Conservation (phyloP, 257 asterid species). For the Solanum peruvianum region DNA sequence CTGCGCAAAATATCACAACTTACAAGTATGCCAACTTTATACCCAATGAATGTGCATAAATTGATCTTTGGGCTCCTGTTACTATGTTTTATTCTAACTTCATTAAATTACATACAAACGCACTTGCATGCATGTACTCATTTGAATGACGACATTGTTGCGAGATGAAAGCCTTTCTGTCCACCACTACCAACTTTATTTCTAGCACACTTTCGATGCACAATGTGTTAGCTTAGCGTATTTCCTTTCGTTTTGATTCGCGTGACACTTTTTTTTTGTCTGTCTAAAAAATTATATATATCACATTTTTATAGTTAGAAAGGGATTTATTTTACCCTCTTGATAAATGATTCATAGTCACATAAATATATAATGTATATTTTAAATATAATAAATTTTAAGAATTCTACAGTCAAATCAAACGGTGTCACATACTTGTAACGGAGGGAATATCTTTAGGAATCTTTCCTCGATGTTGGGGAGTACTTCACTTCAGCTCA, state of each 20-base stretch:
- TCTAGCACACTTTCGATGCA: not conserved
- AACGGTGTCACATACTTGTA: not conserved
- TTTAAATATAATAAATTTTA: too few relatives aligned
- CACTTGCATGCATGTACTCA: not conserved
- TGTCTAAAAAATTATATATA: too few relatives aligned
- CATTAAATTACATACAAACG: not conserved
- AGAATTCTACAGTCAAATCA: too few relatives aligned
- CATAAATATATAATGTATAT: too few relatives aligned
- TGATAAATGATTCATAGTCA: too few relatives aligned
- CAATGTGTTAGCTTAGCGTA: too few relatives aligned
- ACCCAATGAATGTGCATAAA: not conserved
- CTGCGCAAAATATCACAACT: too few relatives aligned
- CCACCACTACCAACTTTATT: not conserved
- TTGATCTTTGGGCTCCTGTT: not conserved
- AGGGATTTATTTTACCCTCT: too few relatives aligned
- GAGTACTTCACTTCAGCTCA: conserved; percentile 8
- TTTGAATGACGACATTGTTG: not conserved
- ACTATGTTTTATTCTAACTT: not conserved
- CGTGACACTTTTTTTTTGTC: too few relatives aligned
- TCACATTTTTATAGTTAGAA: too few relatives aligned
- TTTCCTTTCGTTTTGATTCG: too few relatives aligned
- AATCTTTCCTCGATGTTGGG: conserved; percentile 37
- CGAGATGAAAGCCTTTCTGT: not conserved
- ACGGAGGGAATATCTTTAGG: conserved; percentile 1
- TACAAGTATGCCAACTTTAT: too few relatives aligned